Conservation (phyloP, 2,329 filamentous ascomycete species). For the Cryoendolithus antarcticus region DNA sequence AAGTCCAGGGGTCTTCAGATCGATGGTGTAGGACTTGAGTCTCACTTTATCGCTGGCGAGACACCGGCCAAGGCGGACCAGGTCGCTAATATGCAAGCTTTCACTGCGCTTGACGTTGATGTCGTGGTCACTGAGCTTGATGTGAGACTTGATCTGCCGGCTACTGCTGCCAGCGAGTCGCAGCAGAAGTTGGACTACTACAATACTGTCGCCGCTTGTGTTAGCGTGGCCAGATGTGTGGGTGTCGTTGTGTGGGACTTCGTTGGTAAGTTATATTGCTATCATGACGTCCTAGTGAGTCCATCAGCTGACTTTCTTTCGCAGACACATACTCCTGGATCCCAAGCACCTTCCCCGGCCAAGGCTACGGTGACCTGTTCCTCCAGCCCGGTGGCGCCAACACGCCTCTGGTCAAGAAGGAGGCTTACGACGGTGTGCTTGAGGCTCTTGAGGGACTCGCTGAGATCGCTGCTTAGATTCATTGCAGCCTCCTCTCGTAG, state of each 20-base stretch:
- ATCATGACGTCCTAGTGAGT: no score
- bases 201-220: conserved; percentile 24
- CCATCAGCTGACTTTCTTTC: no score
- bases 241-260: conserved; percentile 26
- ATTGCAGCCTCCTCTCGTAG: no score
- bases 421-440: conserved; percentile 23
- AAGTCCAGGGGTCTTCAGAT: conserved; percentile 33
- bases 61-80: conserved; percentile 36
- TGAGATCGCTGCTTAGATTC: no score
- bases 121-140: conserved; percentile 52
- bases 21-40: conserved; percentile 51
- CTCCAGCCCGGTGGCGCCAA: conserved; percentile 4
- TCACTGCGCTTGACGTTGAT: conserved; percentile 41
- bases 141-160: conserved; percentile 38
- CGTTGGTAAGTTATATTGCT: no score
- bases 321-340: conserved; percentile 30
- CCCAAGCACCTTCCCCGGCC: conserved; percentile 25
- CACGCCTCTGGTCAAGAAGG: conserved; percentile 13
- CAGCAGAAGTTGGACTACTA: conserved; percentile 40
- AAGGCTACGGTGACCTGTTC: conserved; percentile 21
- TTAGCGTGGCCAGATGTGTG: conserved; percentile 24
- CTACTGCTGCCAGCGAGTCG: conserved; percentile 27
- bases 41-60: conserved; percentile 46
- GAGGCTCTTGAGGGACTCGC: no score
- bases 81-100: conserved; percentile 36